A percentile compares a stretch with the other conserved stretches of the same genome.
Conservation (phyloP, 495 filamentous ascomycete genomes). For the Friedmanniomyces simplex region DNA sequence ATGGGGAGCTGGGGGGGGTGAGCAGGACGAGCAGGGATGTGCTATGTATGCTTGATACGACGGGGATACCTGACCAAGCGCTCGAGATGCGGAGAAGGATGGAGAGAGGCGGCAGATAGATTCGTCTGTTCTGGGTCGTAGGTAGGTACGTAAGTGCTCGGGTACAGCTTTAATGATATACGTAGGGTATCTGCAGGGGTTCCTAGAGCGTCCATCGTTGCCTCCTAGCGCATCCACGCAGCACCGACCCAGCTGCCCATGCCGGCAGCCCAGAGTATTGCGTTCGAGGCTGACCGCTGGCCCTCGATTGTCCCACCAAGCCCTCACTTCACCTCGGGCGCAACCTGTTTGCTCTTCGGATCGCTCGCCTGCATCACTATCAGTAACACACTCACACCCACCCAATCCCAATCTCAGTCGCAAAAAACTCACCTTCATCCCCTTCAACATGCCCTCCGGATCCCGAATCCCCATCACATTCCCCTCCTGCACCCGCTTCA, state of each 20-base stretch:
- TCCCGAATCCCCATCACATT: constrained; percentile 70
- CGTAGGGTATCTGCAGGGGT: neutral
- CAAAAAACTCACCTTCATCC: constrained; percentile 5
- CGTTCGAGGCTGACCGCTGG: neutral
- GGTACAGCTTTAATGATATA: neutral
- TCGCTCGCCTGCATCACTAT: neutral
- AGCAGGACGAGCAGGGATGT: neutral
- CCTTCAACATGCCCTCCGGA: constrained; percentile 40
- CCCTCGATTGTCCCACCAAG: too few relatives aligned
- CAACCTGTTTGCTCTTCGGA: neutral
- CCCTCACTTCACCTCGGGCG: neutral
- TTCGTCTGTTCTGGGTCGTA: neutral
- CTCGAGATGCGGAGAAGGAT: neutral
- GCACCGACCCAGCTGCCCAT: neutral
- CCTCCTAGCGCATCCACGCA: too few relatives aligned
- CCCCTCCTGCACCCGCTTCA: constrained; percentile 72
- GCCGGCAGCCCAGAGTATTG: neutral
- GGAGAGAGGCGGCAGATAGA: neutral
- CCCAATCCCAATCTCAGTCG: neutral
- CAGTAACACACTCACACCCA: neutral
- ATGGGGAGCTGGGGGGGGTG: neutral
- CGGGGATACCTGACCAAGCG: neutral
- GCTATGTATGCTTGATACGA: constrained; percentile 6
- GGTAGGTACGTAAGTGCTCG: too few relatives aligned
- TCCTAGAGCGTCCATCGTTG: too few relatives aligned